Evolutionary conservation across 257 asterid species (phyloP), one percentile per base, ranked within the genome.

Genomic region (Ocimum tenuiflorum): DNA sequence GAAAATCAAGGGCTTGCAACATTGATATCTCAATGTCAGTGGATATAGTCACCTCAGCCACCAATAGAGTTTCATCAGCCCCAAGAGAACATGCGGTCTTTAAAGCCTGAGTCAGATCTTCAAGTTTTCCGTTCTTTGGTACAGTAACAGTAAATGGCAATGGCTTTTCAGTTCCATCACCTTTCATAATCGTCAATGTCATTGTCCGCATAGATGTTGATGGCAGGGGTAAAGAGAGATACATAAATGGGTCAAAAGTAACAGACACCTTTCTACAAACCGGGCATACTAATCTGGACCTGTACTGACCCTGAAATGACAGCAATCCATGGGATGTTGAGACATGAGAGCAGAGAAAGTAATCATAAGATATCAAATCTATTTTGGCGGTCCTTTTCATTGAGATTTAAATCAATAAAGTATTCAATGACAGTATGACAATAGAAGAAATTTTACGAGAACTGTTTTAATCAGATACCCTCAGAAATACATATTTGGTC

Each of bases 171-270:
- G 73, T 81, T 63, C 95, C 89, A 74, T 81, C 87, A 79, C 85
- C 75, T 77, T 76, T 83, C 61, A 88, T 69, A 47, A 94, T 85
- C 6, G 96, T 81, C 81, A 94, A 43, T 14, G 97, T 88, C 94
- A 94, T 89, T 72, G 96, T 86, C 78, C 99, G 80, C 81, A 77
- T 73, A 33, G 95, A 81, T 63, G 96, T 84, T 31, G 96, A 83
- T 63, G 96, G 99, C 60, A 94, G 83, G 63, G 97, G 99, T 69
- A 94, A 77, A 19, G 99, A 94, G 19, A 94, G 79, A 73, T 94
- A 94, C 99, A 94, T 94, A 74, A 90, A 94, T 43, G 99, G 96
- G 81, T 92, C 97, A 75, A 92, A 92, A 12, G 94, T 92, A 51
- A 89, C 74, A 48, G 99, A 92, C 69, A 89, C 75, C 81, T 88